These are phyloP conservation scores for Actinomortierella wolfii DNA, from an alignment of 371 early-diverging fungal species.

Conservation along the genomic window DNA sequence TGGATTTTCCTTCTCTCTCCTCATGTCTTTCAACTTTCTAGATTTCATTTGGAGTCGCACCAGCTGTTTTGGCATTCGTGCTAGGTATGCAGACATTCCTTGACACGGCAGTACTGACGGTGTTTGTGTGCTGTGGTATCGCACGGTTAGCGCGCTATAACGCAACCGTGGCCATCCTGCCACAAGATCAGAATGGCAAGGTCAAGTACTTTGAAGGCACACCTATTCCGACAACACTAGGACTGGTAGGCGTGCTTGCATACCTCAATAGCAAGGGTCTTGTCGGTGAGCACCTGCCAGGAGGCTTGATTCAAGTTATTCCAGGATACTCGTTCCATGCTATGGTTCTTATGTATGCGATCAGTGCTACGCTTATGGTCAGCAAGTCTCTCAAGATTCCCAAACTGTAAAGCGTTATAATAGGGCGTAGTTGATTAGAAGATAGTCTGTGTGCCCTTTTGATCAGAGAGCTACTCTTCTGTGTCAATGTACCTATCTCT, in stretches of 20 bases:
- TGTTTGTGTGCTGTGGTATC: constrained; percentile 90
- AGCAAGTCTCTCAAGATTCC: constrained; percentile 72
- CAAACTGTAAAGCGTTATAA: constrained; percentile 60
- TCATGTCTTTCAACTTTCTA: constrained; percentile 16
- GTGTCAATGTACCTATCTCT: too few relatives aligned
- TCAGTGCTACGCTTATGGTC: constrained; percentile 85
- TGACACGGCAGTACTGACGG: constrained; percentile 76
- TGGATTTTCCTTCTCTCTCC: constrained; percentile 3
- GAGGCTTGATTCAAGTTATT: constrained; percentile 54
- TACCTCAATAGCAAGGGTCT: constrained; percentile 64
- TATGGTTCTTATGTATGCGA: constrained; percentile 73
- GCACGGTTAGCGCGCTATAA: constrained; percentile 90
- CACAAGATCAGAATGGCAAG: constrained; percentile 80
- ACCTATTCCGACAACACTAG: constrained; percentile 84
- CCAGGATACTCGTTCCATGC: constrained; percentile 68
- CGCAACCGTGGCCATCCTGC: constrained; percentile 80
- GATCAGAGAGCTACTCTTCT: too few relatives aligned
- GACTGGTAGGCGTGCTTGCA: constrained; percentile 71
- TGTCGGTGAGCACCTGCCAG: constrained; percentile 57
- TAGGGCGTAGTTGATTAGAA: too few relatives aligned
- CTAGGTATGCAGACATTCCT: constrained; percentile 84
- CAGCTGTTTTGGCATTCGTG: constrained; percentile 85
- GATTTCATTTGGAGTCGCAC: constrained; percentile 88
- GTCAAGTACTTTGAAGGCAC: constrained; percentile 89
- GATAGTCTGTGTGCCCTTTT: too few relatives aligned